Evolutionary conservation across 371 early-diverging fungal species (phyloP), one percentile per base, ranked within the genome.

Genomic region (Haplosporangium sp.): DNA sequence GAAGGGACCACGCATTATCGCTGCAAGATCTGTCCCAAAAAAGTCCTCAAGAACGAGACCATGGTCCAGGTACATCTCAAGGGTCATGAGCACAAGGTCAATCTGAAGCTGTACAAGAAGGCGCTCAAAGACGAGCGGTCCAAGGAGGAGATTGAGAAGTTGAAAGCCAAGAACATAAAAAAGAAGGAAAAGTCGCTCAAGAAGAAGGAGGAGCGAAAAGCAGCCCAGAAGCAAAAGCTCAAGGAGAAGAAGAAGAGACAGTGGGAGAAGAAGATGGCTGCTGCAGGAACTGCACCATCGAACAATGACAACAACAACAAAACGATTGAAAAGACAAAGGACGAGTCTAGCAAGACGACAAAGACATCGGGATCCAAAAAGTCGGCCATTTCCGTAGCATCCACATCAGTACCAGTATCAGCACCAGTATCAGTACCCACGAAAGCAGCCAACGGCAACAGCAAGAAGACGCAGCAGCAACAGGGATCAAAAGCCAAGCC

Each of bases 161-260:
- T 71, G 46, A 67, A 71, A 59, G 61, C 60, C 51, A 77, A 77
- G 68, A 63, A 71, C 51, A 55, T 50, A 40, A 77, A 77, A 68
- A 77, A 77, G 68, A 62, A 60, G 50, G 67, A 77, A 29, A 77
- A 67, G 64, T 62, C 64, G 7, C 58, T 71, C 56, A 42, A 59
- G 64, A 77, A 71, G 68, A 77, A 77, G 55, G 72, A 70, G 0
- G 71, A 67, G 5, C 71, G 77, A 51, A 55, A 54, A 55, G 59
- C 63, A 6, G 61, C 64, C 20, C 51, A 77, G 61, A 77, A 77
- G 38, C 60, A 58, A 14, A 77, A 77, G 51, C 68, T 77, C 37
- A 77, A 77, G 72, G 77, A 77, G 64, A 77, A 77, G 65, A 77
- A 76, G 72, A 70, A 67, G 57, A 62, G 60, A 18, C 71, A 70